A percentile compares a stretch with the other conserved stretches of the same genome.
These are phyloP conservation scores for Fusarium sp. DNA, from an alignment of 2,329 filamentous ascomycete species.

Conservation along the genomic window DNA sequence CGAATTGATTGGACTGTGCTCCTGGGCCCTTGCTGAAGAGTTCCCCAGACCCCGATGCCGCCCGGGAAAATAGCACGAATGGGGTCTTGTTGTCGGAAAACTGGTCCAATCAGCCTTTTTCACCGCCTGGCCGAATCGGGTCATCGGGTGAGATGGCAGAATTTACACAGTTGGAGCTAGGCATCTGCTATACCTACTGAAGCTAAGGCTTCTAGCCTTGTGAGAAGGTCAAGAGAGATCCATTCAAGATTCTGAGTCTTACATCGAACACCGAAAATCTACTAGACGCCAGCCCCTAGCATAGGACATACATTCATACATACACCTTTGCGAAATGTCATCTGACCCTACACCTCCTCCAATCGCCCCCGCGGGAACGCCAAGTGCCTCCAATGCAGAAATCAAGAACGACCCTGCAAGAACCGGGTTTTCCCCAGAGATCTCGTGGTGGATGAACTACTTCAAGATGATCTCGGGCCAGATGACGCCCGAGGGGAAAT, in stretches of 20 bases:
- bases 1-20: constrained; percentile 44
- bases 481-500: constrained; percentile 76
- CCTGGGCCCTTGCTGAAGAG: constrained; percentile 21
- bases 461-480: constrained; percentile 84
- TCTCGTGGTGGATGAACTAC: constrained; percentile 82
- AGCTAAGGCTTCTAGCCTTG: constrained; percentile 22
- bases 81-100: constrained; percentile 21
- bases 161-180: constrained; percentile 17
- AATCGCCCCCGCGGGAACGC: constrained; percentile 31
- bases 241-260: constrained; percentile 21
- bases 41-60: constrained; percentile 39
- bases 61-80: constrained; percentile 23
- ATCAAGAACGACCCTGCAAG: constrained; percentile 70
- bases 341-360: constrained; percentile 33
- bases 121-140: constrained; percentile 37
- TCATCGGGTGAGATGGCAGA: constrained; percentile 31
- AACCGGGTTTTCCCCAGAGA: constrained; percentile 73
- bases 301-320: background rate
- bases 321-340: constrained; percentile 34
- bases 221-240: constrained; percentile 34
- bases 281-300: background rate
- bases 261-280: background rate
- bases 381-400: constrained; percentile 47
- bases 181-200: too few relatives aligned
- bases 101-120: constrained; percentile 26